phyloP scores from a whole-genome alignment of 2,329 filamentous ascomycete genomes.

The Pseudocercospora ulei region DNA sequence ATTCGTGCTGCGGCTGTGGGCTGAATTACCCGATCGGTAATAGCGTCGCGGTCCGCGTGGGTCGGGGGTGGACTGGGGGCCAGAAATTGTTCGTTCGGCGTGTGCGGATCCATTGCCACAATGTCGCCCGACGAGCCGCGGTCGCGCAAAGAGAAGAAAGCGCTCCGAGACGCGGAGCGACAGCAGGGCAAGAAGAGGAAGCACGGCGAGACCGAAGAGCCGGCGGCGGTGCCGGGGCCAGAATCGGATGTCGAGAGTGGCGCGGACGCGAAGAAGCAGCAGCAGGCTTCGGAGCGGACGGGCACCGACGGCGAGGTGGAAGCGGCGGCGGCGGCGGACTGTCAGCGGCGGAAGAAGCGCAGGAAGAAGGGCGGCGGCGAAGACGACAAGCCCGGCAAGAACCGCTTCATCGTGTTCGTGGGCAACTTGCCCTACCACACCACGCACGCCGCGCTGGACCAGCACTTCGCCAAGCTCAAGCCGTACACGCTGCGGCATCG shows the following conservation, averaged over 20 bases:
- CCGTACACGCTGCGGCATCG: slow-evolving; percentile 64
- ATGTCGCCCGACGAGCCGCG: slow-evolving; percentile 29
- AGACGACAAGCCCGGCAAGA: slow-evolving; percentile 35
- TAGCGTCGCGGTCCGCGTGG: too few species aligned
- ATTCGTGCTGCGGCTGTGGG: too few species aligned
- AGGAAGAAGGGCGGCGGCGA: slow-evolving; percentile 8
- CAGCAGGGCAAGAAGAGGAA: slow-evolving; percentile 34
- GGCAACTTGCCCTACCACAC: slow-evolving; percentile 84
- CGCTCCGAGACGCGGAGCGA: slow-evolving; percentile 33
- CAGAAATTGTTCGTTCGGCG: background rate
- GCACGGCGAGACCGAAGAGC: slow-evolving; percentile 23
- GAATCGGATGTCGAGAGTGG: slow-evolving; percentile 21
- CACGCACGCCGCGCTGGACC: slow-evolving; percentile 56
- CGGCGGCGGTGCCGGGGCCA: slow-evolving; percentile 16
- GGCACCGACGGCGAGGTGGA: slow-evolving; percentile 17
- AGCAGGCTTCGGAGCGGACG: slow-evolving; percentile 14
- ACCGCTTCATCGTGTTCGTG: slow-evolving; percentile 69
- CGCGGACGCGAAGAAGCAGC: slow-evolving; percentile 16
- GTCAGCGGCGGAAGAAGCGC: slow-evolving; percentile 22
- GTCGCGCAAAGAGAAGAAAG: slow-evolving; percentile 34
- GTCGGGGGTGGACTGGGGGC: too few species aligned
- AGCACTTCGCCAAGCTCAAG: slow-evolving; percentile 68
- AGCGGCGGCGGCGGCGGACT: slow-evolving; percentile 19
- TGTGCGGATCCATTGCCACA: background rate
- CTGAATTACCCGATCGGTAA: too few species aligned